phyloP scores from a whole-genome alignment of 495 filamentous ascomycete genomes.

The Trichoderma gamsii region DNA sequence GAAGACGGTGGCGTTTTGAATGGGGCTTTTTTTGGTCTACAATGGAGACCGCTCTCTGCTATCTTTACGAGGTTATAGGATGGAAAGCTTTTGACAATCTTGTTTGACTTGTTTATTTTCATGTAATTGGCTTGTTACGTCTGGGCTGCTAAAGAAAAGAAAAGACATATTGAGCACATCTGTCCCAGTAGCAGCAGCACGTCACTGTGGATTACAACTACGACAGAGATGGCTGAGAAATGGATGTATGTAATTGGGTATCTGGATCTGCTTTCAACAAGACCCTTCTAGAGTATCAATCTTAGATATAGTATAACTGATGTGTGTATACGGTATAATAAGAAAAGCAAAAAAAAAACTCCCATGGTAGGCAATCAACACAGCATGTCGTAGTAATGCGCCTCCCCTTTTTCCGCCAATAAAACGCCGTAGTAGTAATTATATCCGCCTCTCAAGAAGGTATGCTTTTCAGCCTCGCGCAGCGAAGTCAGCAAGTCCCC shows the following conservation, averaged over 20 bases:
- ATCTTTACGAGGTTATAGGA: no score
- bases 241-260: neutral
- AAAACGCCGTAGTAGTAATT: neutral
- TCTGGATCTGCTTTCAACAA: neutral
- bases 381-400: neutral
- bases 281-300: neutral
- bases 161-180: no score
- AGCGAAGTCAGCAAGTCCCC: neutral
- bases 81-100: no score
- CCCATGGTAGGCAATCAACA: neutral
- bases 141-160: no score
- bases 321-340: neutral
- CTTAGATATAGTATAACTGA: neutral
- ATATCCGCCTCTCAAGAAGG: neutral
- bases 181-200: no score
- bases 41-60: no score
- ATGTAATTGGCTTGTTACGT: no score
- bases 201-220: no score
- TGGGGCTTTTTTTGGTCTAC: no score
- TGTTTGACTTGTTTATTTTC: no score
- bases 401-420: neutral
- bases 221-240: no score
- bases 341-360: neutral
- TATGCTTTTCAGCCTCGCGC: neutral
- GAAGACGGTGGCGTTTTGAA: no score